A percentile compares a stretch with the other conserved stretches of the same genome.
Evolutionary conservation across 2,329 filamentous ascomycete species (phyloP).

Genomic region (Xylariales sp.): DNA sequence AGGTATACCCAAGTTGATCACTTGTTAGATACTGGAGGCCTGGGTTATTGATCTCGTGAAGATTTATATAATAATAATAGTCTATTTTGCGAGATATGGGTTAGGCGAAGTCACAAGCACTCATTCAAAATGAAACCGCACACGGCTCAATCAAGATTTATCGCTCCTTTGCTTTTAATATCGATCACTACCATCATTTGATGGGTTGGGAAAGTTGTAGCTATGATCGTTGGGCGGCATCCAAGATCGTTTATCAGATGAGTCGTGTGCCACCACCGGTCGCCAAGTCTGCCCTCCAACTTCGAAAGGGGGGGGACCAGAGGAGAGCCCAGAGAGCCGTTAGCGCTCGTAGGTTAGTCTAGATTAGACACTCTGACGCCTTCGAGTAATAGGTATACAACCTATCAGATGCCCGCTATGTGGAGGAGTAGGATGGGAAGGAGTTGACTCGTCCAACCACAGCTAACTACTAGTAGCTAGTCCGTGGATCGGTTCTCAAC

Average conservation of each 20-base stretch:
- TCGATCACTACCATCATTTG: neutral
- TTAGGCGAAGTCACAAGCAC: neutral
- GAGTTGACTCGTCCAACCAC: constrained; percentile 41
- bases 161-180: neutral
- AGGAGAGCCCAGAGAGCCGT: neutral
- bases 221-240: constrained; percentile 20
- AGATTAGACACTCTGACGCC: constrained; percentile 22
- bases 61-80: neutral
- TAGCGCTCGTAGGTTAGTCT: constrained; percentile 9
- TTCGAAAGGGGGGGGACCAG: no score
- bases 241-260: neutral
- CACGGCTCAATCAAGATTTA: neutral
- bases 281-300: neutral
- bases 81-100: neutral
- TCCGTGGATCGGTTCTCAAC: constrained; percentile 31
- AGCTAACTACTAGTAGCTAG: constrained; percentile 26
- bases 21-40: constrained; percentile 12
- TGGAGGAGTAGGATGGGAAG: constrained; percentile 38
- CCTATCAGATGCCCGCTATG: constrained; percentile 38
- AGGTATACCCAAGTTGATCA: constrained; percentile 18
- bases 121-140: neutral
- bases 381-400: constrained; percentile 23
- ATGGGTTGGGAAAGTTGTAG: neutral
- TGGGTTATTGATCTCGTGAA: constrained; percentile 2
- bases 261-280: neutral